Percentiles rank a stretch among this genome's conserved stretches.
phyloP scores from a whole-genome alignment of 345 rosid genomes.

The Camelina neglecta region DNA sequence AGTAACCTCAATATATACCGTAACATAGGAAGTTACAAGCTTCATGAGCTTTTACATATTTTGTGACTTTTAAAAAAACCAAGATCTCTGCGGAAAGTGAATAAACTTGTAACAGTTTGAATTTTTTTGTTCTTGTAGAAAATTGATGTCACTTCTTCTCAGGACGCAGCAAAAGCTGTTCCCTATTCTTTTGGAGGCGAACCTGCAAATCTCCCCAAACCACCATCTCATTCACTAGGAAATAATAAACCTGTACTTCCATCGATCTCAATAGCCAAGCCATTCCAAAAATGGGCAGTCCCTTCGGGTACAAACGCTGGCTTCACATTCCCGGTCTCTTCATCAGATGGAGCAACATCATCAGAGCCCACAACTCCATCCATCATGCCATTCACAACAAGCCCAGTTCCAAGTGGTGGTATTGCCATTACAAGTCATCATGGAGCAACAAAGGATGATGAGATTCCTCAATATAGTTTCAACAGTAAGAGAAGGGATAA shows the following conservation, averaged over 20 bases:
- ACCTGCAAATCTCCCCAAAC: slow-evolving; percentile 49
- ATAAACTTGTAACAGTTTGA: slow-evolving; percentile 9
- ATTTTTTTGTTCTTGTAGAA: background rate
- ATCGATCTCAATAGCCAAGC: slow-evolving; percentile 61
- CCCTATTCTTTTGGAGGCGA: slow-evolving; percentile 42
- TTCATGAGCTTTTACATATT: background rate
- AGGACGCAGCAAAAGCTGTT: slow-evolving; percentile 50
- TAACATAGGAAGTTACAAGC: slow-evolving; percentile 14
- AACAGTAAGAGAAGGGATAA: slow-evolving; percentile 47
- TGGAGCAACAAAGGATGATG: slow-evolving; percentile 50
- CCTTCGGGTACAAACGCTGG: slow-evolving; percentile 58
- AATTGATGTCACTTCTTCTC: slow-evolving; percentile 39
- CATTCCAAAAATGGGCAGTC: slow-evolving; percentile 53
- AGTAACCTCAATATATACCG: background rate
- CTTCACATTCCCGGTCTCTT: slow-evolving; percentile 75
- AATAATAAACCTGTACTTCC: slow-evolving; percentile 61
- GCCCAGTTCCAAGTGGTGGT: slow-evolving; percentile 27
- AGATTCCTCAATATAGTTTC: slow-evolving; percentile 64
- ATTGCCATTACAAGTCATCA: slow-evolving; percentile 36
- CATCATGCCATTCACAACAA: slow-evolving; percentile 54
- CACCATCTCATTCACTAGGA: slow-evolving; percentile 52
- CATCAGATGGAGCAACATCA: slow-evolving; percentile 49
- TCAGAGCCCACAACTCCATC: slow-evolving; percentile 93
- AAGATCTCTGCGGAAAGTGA: background rate
- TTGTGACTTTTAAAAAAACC: background rate